These are phyloP conservation scores for Triticum urartu DNA, from an alignment of 176 grass and related monocot species.

Conservation along the genomic window DNA sequence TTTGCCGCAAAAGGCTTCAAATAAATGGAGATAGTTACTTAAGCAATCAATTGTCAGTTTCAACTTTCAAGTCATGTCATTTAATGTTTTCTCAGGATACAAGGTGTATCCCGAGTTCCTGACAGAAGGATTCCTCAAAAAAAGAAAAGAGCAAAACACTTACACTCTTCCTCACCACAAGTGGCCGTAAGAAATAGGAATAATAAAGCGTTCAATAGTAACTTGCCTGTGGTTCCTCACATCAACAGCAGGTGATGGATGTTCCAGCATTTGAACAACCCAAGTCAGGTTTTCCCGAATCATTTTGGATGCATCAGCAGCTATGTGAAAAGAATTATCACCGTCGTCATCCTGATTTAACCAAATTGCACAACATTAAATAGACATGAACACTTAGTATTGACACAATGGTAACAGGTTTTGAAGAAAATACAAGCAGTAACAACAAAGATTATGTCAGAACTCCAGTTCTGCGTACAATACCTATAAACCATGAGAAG, in stretches of 20 bases:
- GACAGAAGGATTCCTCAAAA: constrained; percentile 27
- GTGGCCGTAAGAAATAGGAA: background rate
- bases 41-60: background rate
- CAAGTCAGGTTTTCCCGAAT: constrained; percentile 95
- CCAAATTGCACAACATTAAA: constrained; percentile 35
- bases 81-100: constrained; percentile 19
- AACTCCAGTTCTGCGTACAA: background rate
- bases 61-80: background rate
- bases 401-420: background rate
- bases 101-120: background rate
- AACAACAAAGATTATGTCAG: background rate
- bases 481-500: constrained; percentile 11
- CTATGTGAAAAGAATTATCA: constrained; percentile 98
- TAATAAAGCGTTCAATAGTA: constrained; percentile 5
- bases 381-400: background rate
- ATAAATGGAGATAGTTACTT: constrained; percentile 3
- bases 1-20: constrained; percentile 5
- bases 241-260: constrained; percentile 77
- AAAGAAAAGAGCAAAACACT: constrained; percentile 16
- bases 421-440: background rate
- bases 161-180: constrained; percentile 5
- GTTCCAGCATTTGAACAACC: constrained; percentile 87
- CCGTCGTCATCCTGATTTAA: constrained; percentile 94
- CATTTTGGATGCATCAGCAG: constrained; percentile 98
- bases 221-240: constrained; percentile 97